Evolutionary conservation across 2,329 filamentous ascomycete species (phyloP).

Genomic region (Fusarium nisikadoi): DNA sequence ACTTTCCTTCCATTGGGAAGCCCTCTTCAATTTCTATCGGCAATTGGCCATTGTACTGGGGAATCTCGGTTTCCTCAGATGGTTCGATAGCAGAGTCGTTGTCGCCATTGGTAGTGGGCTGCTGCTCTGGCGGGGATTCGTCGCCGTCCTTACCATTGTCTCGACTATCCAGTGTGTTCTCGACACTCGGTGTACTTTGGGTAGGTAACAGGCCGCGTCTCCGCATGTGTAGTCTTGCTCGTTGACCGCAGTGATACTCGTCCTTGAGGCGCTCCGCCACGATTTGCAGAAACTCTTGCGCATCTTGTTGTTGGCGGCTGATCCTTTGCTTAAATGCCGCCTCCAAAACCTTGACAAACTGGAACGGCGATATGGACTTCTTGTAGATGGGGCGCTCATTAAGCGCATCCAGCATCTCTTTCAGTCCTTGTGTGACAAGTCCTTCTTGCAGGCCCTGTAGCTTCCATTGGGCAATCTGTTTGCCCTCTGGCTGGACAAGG

Average conservation of each 20-base stretch:
- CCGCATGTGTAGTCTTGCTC: slow-evolving; percentile 72
- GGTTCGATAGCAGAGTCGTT: slow-evolving; percentile 40
- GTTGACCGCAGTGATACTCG: slow-evolving; percentile 87
- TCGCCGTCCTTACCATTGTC: slow-evolving; percentile 30
- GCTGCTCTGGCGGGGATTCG: slow-evolving; percentile 19
- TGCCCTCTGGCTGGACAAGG: slow-evolving; percentile 62
- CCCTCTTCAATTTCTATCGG: slow-evolving; percentile 69
- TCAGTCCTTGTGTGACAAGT: slow-evolving; percentile 85
- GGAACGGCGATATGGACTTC: slow-evolving; percentile 90
- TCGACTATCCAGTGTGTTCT: slow-evolving; percentile 36
- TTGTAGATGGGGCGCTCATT: slow-evolving; percentile 94
- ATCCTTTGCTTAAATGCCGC: slow-evolving; percentile 89
- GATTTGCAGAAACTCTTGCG: slow-evolving; percentile 95
- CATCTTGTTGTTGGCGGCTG: slow-evolving; percentile 94
- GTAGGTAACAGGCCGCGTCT: slow-evolving; percentile 41
- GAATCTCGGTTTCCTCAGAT: slow-evolving; percentile 35
- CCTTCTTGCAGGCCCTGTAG: slow-evolving; percentile 79
- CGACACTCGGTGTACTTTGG: slow-evolving; percentile 13
- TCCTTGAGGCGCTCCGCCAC: slow-evolving; percentile 92
- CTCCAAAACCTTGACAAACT: slow-evolving; percentile 86
- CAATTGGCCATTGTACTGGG: slow-evolving; percentile 36
- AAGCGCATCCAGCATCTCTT: slow-evolving; percentile 89
- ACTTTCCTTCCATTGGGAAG: slow-evolving; percentile 90
- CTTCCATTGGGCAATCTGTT: slow-evolving; percentile 66
- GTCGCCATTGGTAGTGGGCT: slow-evolving; percentile 13